Evolutionary conservation across 164 flowering plant species (phyloP).

Genomic region (Piper betle): DNA sequence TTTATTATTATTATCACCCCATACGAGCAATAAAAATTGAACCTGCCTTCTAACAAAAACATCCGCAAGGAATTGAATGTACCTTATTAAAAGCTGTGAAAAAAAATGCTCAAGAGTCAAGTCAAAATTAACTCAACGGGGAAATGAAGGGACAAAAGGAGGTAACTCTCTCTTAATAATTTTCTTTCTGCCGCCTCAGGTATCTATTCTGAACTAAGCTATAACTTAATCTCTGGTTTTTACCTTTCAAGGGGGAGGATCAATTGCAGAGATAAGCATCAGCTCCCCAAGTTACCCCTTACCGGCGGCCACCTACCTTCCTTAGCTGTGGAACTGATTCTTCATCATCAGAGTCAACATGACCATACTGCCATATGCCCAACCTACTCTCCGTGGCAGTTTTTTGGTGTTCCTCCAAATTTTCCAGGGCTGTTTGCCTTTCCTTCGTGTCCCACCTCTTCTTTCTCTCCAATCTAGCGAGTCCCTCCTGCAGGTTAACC

Average conservation of each 20-base stretch:
- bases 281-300: conserved; percentile 27
- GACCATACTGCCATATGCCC: conserved; percentile 92
- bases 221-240: conserved; percentile 1
- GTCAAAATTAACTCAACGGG: background rate
- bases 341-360: conserved; percentile 86
- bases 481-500: conserved; percentile 51
- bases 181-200: background rate
- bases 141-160: background rate
- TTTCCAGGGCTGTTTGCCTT: conserved; percentile 48
- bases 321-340: conserved; percentile 51
- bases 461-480: conserved; percentile 74
- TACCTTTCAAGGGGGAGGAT: background rate
- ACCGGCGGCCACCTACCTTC: conserved; percentile 62
- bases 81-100: background rate
- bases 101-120: conserved; percentile 2
- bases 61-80: background rate
- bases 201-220: conserved; percentile 1
- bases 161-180: background rate
- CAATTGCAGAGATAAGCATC: conserved; percentile 43
- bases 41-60: background rate
- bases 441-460: conserved; percentile 69
- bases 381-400: conserved; percentile 48
- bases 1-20: no score
- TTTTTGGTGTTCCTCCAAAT: conserved; percentile 57
- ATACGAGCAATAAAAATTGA: no score